These are phyloP conservation scores for Calonectria multiphialidica DNA, from an alignment of 2,329 filamentous ascomycete genomes.

Conservation along the genomic window DNA sequence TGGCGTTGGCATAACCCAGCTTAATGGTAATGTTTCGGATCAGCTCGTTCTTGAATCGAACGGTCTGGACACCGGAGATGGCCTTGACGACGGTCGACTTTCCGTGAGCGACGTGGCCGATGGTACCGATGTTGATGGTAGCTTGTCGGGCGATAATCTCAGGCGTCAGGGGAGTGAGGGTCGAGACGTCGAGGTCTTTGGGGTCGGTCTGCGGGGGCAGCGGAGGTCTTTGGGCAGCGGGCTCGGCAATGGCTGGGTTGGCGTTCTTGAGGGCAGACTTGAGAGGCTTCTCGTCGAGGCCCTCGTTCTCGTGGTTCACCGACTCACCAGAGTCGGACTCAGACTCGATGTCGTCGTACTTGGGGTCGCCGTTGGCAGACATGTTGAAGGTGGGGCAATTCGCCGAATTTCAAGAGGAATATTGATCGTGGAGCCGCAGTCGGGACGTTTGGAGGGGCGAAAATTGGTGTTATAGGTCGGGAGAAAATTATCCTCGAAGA, in stretches of 20 bases:
- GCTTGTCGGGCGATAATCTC: slow-evolving; percentile 98
- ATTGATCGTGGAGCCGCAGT: slow-evolving; percentile 32
- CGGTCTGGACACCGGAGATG: slow-evolving; percentile 98
- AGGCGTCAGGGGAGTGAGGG: slow-evolving; percentile 86
- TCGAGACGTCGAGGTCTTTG: slow-evolving; percentile 85
- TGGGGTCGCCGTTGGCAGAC: slow-evolving; percentile 70
- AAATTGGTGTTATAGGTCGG: slow-evolving; percentile 28
- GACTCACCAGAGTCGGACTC: slow-evolving; percentile 78
- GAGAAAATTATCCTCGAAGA: slow-evolving; percentile 37
- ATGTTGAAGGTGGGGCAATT: slow-evolving; percentile 56
- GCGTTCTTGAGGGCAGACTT: slow-evolving; percentile 91
- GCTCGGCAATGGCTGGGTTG: slow-evolving; percentile 65
- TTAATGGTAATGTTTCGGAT: slow-evolving; percentile 99
- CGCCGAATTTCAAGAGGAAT: slow-evolving; percentile 35
- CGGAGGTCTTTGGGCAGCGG: slow-evolving; percentile 64
- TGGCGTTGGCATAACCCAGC: slow-evolving; percentile 98
- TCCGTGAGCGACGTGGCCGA: slow-evolving; percentile 98
- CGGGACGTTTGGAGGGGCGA: slow-evolving; percentile 21
- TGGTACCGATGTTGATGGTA: slow-evolving; percentile 98
- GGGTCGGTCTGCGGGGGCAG: slow-evolving; percentile 93
- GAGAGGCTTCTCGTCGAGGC: slow-evolving; percentile 72
- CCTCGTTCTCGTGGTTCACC: slow-evolving; percentile 69
- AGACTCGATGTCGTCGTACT: slow-evolving; percentile 80
- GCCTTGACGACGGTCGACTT: slow-evolving; percentile 99
- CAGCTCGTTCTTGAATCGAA: slow-evolving; percentile 99